Conservation (phyloP, 1,284 basidiomycete genomes). For the Tilletia walkeri region DNA sequence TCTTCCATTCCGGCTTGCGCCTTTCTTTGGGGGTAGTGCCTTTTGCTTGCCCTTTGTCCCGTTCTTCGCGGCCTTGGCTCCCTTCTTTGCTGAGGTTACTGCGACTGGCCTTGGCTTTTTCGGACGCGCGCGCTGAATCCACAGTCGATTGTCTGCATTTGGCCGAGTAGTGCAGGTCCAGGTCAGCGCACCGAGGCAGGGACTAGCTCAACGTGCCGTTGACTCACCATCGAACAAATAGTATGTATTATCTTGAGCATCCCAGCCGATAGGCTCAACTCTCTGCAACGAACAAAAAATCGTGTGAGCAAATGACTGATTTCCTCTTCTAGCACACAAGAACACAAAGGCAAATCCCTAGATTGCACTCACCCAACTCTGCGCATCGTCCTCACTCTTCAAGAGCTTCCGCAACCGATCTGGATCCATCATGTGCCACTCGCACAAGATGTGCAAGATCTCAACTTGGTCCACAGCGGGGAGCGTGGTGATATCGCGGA, state of each 20-base stretch:
- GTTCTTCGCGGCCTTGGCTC: not conserved
- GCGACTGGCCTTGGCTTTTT: slow-evolving; percentile 17
- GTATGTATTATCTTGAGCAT: slow-evolving; percentile 76
- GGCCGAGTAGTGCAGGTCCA: not conserved
- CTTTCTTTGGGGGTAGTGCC: not conserved
- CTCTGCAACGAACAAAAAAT: slow-evolving; percentile 49
- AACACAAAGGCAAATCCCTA: not conserved
- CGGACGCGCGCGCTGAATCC: slow-evolving; percentile 67
- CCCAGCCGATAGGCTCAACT: slow-evolving; percentile 81
- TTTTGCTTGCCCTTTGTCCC: not conserved
- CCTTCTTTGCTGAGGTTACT: not conserved
- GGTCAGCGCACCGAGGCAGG: not conserved
- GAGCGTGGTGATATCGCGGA: slow-evolving; percentile 4
- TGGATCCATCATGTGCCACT: slow-evolving; percentile 62
- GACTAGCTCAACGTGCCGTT: not conserved
- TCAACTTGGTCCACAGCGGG: slow-evolving; percentile 39
- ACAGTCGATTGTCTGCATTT: slow-evolving; percentile 68
- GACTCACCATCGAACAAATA: slow-evolving; percentile 75
- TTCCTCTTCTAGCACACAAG: not conserved
- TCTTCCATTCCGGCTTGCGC: not conserved
- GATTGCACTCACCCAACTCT: slow-evolving; percentile 57
- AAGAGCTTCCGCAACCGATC: slow-evolving; percentile 60
- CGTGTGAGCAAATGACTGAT: not conserved
- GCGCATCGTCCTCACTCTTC: slow-evolving; percentile 59
- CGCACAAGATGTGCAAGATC: slow-evolving; percentile 55